phyloP scores from a whole-genome alignment of 2,329 filamentous ascomycete genomes.

The Hypomyces perniciosus region DNA sequence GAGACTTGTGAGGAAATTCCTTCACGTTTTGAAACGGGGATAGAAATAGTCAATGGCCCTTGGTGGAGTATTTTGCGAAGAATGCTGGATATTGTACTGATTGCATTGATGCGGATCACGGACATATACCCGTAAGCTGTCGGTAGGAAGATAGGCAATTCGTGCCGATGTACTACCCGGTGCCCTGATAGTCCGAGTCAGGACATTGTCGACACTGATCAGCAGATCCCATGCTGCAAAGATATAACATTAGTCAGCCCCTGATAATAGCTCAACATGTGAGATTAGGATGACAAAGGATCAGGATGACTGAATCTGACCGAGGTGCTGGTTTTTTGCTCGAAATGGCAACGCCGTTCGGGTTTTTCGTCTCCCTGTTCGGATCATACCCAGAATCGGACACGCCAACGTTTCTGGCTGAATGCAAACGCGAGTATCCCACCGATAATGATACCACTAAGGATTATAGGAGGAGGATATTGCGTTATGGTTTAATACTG shows the following conservation, averaged over 20 bases:
- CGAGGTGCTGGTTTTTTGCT: conserved; percentile 53
- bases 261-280: conserved; percentile 54
- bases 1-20: too few relatives aligned
- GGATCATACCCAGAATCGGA: conserved; percentile 58
- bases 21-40: too few relatives aligned
- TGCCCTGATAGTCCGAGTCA: too few relatives aligned
- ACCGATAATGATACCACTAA: conserved; percentile 50
- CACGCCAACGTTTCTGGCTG: conserved; percentile 54
- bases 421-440: conserved; percentile 50
- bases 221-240: conserved; percentile 42
- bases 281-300: conserved; percentile 47
- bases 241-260: conserved; percentile 45
- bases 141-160: too few relatives aligned
- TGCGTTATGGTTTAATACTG: conserved; percentile 22
- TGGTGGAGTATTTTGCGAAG: too few relatives aligned
- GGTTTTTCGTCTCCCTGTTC: conserved; percentile 32
- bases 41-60: too few relatives aligned
- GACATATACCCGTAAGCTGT: too few relatives aligned
- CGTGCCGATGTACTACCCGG: too few relatives aligned
- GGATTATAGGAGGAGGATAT: conserved; percentile 50
- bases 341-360: conserved; percentile 52
- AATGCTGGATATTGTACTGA: too few relatives aligned
- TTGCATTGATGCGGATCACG: too few relatives aligned
- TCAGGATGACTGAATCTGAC: conserved; percentile 58
- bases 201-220: too few relatives aligned